These are phyloP conservation scores for Blepharisma japonicum DNA, from an alignment of 73 alveolate species.

Conservation along the genomic window DNA sequence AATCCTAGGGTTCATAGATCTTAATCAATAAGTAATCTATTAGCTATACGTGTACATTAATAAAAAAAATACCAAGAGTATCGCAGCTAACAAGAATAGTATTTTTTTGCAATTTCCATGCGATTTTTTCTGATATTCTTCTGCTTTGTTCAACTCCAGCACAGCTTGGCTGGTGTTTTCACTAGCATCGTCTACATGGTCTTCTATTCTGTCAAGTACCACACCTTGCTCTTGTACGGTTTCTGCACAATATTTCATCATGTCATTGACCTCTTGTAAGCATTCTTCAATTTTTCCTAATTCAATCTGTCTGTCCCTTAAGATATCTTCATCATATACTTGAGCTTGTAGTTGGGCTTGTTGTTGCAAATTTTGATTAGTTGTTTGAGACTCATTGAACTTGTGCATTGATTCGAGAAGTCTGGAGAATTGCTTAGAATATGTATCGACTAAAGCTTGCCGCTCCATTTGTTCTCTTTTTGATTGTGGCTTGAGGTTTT, in stretches of 20 bases:
- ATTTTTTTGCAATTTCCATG: neutral
- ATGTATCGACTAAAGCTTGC: too few relatives aligned
- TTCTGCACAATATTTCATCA: neutral
- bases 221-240: neutral
- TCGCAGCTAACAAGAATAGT: neutral
- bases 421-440: too few relatives aligned
- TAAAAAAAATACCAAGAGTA: too few relatives aligned
- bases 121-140: neutral
- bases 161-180: neutral
- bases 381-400: too few relatives aligned
- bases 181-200: neutral
- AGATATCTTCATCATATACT: neutral
- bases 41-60: too few relatives aligned
- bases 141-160: neutral
- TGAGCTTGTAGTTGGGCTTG: too few relatives aligned
- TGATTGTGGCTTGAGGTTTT: too few relatives aligned
- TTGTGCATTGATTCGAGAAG: too few relatives aligned
- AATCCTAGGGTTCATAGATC: neutral
- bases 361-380: too few relatives aligned
- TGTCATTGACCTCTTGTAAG: neutral
- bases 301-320: constrained; percentile 6
- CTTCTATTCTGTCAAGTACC: neutral
- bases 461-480: too few relatives aligned
- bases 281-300: neutral
- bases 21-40: neutral